Percentiles rank a stretch among this genome's conserved stretches.
Conservation (phyloP, 2,329 filamentous ascomycete species). For the Apiospora saccharicola region DNA sequence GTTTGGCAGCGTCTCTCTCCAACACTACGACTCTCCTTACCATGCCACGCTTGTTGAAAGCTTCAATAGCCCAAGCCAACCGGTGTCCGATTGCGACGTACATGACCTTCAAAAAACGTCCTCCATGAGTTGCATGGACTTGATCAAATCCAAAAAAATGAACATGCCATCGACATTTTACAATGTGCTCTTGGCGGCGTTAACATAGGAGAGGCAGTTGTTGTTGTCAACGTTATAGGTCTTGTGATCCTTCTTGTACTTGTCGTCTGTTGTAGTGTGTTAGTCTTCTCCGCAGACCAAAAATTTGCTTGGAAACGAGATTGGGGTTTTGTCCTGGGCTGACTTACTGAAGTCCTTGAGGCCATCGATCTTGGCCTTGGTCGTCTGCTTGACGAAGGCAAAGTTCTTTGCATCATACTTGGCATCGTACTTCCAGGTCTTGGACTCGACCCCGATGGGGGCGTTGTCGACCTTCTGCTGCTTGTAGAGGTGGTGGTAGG, state of each 20-base stretch:
- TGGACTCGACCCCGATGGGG: neutral
- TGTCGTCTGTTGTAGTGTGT: slow-evolving; percentile 4
- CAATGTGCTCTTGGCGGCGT: neutral
- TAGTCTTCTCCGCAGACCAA: neutral
- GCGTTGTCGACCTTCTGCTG: neutral
- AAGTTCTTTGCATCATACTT: neutral
- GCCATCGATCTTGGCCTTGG: neutral
- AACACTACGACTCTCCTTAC: too few species aligned
- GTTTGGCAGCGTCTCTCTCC: too few species aligned
- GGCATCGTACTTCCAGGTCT: neutral
- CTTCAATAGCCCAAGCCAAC: too few species aligned
- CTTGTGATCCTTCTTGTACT: neutral
- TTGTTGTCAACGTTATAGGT: slow-evolving; percentile 28
- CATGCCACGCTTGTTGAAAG: too few species aligned
- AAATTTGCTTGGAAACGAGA: too few species aligned
- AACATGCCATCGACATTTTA: neutral
- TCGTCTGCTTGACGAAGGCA: neutral
- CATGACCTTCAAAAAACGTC: too few species aligned
- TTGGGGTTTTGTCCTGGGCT: too few species aligned
- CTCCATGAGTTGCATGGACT: too few species aligned
- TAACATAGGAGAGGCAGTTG: slow-evolving; percentile 30
- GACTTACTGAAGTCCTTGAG: neutral
- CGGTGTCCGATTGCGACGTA: too few species aligned
- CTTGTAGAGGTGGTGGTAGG: neutral
- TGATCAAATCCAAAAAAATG: too few species aligned